Conservation (phyloP, 108 stramenopile genomes). For the Skeletonema potamos region DNA sequence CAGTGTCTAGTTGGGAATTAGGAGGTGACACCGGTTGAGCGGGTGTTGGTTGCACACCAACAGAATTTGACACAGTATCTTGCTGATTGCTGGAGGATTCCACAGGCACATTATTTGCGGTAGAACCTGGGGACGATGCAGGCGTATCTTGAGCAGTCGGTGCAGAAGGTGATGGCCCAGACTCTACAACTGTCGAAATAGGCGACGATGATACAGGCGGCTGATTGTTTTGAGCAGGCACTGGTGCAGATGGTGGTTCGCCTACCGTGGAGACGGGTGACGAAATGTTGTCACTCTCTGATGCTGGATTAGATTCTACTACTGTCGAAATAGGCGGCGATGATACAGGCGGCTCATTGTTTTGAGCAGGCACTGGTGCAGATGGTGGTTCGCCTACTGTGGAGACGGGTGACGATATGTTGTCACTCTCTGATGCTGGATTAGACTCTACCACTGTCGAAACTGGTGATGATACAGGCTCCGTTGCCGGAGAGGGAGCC, state of each 20-base stretch:
- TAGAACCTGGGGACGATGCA: too few relatives aligned
- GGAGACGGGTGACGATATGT: background rate
- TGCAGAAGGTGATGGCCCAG: background rate
- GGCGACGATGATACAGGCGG: background rate
- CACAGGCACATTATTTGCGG: too few relatives aligned
- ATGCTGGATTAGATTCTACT: background rate
- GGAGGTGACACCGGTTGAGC: background rate
- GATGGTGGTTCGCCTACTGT: background rate
- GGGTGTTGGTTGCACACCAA: too few relatives aligned
- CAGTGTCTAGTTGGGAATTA: background rate
- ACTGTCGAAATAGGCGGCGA: background rate
- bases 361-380: background rate
- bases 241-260: background rate
- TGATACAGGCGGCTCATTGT: background rate
- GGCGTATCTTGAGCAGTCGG: background rate
- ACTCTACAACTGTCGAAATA: background rate
- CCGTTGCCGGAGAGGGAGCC: background rate
- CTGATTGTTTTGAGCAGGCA: background rate
- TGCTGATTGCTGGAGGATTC: too few relatives aligned
- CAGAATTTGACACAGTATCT: background rate
- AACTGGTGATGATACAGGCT: background rate
- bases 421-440: too few relatives aligned
- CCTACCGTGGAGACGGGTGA: too few relatives aligned
- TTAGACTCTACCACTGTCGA: background rate
- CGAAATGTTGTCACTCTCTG: too few relatives aligned